Evolutionary conservation across 306 rosid genomes (phyloP).

Genomic region (Prunus mume): DNA sequence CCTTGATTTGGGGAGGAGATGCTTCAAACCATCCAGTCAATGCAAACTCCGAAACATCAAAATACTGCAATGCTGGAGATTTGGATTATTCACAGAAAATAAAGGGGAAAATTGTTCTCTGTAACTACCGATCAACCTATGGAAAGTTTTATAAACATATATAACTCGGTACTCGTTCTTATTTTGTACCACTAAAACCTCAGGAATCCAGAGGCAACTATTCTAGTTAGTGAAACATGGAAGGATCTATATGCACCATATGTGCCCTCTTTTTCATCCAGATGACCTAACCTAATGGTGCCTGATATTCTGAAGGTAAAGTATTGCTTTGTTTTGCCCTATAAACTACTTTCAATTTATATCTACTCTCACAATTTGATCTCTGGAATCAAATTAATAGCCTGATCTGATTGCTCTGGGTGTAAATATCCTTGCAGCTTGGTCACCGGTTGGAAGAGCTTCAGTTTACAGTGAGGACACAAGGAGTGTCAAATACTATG

Average conservation of each 20-base stretch:
- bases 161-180: not conserved
- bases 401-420: conserved; percentile 30
- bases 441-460: conserved; percentile 9
- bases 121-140: not conserved
- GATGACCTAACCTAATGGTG: conserved; percentile 22
- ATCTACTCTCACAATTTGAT: not conserved
- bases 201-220: conserved; percentile 28
- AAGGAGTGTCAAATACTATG: conserved; percentile 6
- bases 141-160: not conserved
- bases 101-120: conserved; percentile 24
- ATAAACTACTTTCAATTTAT: not conserved
- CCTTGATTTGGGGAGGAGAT: conserved; percentile 33
- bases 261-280: conserved; percentile 23
- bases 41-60: not conserved
- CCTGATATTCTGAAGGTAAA: conserved; percentile 33
- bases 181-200: not conserved
- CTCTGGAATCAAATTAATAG: not conserved
- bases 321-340: not conserved
- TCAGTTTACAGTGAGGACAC: not conserved
- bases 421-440: conserved; percentile 20
- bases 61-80: not conserved
- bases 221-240: conserved; percentile 7
- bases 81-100: conserved; percentile 18
- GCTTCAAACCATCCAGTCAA: conserved; percentile 24
- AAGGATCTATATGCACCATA: conserved; percentile 9